Percentiles rank a stretch among this genome's conserved stretches.
Evolutionary conservation across 495 filamentous ascomycete species (phyloP).

Genomic region (Trypethelium eluteriae): DNA sequence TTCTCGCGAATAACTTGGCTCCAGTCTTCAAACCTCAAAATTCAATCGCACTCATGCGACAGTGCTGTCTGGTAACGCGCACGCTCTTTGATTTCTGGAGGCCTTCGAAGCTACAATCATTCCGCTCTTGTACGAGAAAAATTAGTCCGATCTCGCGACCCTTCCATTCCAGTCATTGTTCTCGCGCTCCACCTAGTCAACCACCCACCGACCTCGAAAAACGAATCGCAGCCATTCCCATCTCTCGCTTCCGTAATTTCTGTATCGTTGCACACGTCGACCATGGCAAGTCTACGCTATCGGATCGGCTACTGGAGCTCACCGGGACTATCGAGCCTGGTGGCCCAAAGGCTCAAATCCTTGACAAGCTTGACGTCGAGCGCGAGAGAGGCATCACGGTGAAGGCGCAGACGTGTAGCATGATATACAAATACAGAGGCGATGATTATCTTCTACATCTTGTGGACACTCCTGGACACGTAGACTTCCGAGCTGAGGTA

Average conservation of each 20-base stretch:
- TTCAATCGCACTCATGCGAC: conserved; percentile 24
- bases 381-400: conserved; percentile 94
- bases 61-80: conserved; percentile 26
- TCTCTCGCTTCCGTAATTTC: conserved; percentile 90
- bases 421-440: conserved; percentile 83
- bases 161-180: conserved; percentile 11
- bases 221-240: conserved; percentile 78
- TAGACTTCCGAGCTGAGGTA: conserved; percentile 95
- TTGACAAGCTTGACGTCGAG: conserved; percentile 96
- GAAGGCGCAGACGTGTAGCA: conserved; percentile 96
- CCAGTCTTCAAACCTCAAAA: neutral
- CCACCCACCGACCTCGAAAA: conserved; percentile 55
- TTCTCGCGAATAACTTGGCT: neutral
- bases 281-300: conserved; percentile 94
- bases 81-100: conserved; percentile 15
- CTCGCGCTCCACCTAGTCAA: conserved; percentile 41
- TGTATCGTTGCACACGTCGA: conserved; percentile 99
- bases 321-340: conserved; percentile 87
- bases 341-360: conserved; percentile 76
- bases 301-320: conserved; percentile 83
- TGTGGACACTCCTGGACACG: conserved; percentile 94
- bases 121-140: neutral
- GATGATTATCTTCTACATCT: conserved; percentile 89
- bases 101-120: neutral
- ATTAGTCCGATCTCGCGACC: neutral